These are phyloP conservation scores for Solidago caesia DNA, from an alignment of 129 eudicot genomes.

Conservation along the genomic window DNA sequence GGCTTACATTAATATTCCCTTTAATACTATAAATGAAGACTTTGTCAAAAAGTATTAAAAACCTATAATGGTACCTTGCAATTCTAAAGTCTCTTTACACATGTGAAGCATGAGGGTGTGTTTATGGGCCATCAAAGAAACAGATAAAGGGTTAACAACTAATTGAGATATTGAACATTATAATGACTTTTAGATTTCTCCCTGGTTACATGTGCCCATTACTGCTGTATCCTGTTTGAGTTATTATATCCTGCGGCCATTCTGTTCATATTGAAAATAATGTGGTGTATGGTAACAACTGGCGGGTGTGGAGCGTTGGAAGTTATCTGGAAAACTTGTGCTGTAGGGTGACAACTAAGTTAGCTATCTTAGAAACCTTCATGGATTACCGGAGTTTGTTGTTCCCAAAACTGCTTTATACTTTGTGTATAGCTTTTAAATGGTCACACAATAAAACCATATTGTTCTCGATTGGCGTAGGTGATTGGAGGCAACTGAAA, in stretches of 20 bases:
- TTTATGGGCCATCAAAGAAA: slow-evolving; percentile 1
- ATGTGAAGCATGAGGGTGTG: slow-evolving; percentile 13
- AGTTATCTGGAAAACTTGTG: background rate
- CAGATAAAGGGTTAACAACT: background rate
- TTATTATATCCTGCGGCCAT: background rate
- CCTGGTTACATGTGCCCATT: background rate
- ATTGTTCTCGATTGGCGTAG: background rate
- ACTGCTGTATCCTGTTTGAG: background rate
- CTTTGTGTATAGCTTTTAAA: background rate
- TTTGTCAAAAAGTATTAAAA: slow-evolving; percentile 7
- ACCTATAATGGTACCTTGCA: background rate
- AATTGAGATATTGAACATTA: background rate
- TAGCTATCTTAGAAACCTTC: background rate
- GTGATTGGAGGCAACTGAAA: background rate
- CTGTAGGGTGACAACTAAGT: background rate
- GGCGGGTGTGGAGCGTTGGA: background rate
- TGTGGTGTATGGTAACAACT: background rate
- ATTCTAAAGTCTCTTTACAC: slow-evolving; percentile 13
- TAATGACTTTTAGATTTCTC: background rate
- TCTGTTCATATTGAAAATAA: background rate
- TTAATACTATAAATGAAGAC: slow-evolving; percentile 15
- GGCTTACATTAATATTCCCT: slow-evolving; percentile 21
- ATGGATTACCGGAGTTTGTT: background rate
- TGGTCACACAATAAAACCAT: background rate
- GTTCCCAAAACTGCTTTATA: background rate